Percentiles rank a stretch among this genome's conserved stretches.
Evolutionary conservation across 805 yeast species (phyloP).

Genomic region (Wickerhamomyces strasburgensis): DNA sequence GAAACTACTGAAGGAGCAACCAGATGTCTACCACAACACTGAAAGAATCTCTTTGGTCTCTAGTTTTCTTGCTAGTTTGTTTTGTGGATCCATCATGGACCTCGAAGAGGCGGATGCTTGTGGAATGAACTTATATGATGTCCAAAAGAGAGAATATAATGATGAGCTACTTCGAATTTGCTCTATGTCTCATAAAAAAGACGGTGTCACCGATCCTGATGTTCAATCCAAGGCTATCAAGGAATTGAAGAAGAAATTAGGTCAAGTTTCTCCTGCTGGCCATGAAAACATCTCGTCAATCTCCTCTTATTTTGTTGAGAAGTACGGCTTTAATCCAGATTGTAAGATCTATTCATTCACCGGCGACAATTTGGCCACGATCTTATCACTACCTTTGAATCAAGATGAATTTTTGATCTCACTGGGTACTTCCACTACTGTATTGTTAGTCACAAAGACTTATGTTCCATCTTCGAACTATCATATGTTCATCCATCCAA

Average conservation of each 20-base stretch:
- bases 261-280: conserved; percentile 46
- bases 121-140: conserved; percentile 87
- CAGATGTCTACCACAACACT: conserved; percentile 51
- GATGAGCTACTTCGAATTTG: conserved; percentile 46
- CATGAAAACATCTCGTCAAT: conserved; percentile 46
- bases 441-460: conserved; percentile 70
- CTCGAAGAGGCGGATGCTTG: conserved; percentile 86
- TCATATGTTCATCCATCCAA: conserved; percentile 84
- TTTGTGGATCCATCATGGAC: conserved; percentile 57
- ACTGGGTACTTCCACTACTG: conserved; percentile 90
- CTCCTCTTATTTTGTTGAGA: conserved; percentile 53
- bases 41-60: conserved; percentile 69
- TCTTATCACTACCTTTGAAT: conserved; percentile 71
- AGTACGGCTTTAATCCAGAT: conserved; percentile 55
- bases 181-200: conserved; percentile 28
- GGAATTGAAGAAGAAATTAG: conserved; percentile 48
- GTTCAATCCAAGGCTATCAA: conserved; percentile 10
- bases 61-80: conserved; percentile 66
- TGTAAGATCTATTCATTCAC: conserved; percentile 73
- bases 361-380: conserved; percentile 89
- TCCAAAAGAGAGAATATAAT: conserved; percentile 50
- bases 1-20: conserved; percentile 52
- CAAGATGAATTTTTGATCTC: conserved; percentile 77
- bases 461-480: conserved; percentile 77
- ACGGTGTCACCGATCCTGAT: conserved; percentile 15